Percentiles rank a stretch among this genome's conserved stretches.
These are phyloP conservation scores for Kregervanrija pseudodelftensis DNA, from an alignment of 805 yeast species.

Conservation along the genomic window DNA sequence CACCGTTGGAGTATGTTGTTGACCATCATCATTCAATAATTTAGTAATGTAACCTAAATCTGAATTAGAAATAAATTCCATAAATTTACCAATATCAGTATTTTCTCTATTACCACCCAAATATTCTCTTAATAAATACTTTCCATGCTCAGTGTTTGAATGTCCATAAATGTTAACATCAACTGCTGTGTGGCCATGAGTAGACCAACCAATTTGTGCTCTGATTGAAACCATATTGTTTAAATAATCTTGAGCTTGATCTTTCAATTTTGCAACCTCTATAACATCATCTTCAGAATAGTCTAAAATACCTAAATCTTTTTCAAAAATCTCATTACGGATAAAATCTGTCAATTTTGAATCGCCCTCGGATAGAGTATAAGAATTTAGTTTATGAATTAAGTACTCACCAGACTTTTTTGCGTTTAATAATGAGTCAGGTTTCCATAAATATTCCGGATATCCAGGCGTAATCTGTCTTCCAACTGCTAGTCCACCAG, in stretches of 20 bases:
- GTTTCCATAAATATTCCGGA: constrained; percentile 88
- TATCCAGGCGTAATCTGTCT: constrained; percentile 62
- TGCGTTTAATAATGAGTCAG: constrained; percentile 63
- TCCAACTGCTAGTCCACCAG: constrained; percentile 89
- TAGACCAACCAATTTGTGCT: constrained; percentile 92
- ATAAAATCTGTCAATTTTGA: constrained; percentile 33
- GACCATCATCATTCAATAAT: constrained; percentile 29
- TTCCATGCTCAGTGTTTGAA: constrained; percentile 47
- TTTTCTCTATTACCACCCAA: constrained; percentile 82
- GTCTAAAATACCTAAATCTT: constrained; percentile 62
- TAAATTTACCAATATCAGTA: constrained; percentile 71
- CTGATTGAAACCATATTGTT: constrained; percentile 71
- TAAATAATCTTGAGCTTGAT: constrained; percentile 37
- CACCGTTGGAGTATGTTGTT: constrained; percentile 22
- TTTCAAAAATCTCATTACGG: constrained; percentile 44
- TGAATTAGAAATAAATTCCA: constrained; percentile 48
- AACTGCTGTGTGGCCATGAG: constrained; percentile 94
- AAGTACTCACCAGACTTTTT: constrained; percentile 74
- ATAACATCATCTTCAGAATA: constrained; percentile 48
- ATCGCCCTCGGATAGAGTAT: not conserved
- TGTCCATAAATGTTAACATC: constrained; percentile 89
- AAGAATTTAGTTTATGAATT: constrained; percentile 30
- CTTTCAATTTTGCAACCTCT: constrained; percentile 30
- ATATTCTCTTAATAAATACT: constrained; percentile 32
- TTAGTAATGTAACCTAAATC: constrained; percentile 44